Evolutionary conservation across 2,329 filamentous ascomycete genomes (phyloP).

Genomic region (Blastomyces percursus): DNA sequence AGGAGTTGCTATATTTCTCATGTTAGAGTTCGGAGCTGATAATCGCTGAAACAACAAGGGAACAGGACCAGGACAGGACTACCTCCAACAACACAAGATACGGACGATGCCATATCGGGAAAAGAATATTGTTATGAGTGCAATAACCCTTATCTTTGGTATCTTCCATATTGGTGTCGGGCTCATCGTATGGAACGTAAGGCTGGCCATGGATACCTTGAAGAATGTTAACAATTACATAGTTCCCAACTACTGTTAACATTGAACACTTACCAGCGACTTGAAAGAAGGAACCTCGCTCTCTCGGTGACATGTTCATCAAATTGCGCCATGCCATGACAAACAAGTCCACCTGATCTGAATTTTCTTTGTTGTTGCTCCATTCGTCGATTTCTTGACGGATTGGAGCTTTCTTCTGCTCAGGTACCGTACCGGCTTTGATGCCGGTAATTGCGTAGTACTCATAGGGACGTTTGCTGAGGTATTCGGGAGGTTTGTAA

Average conservation of each 20-base stretch:
- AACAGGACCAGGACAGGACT: slow-evolving; percentile 16
- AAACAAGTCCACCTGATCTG: slow-evolving; percentile 3
- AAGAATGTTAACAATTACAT: background rate
- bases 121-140: slow-evolving; percentile 62
- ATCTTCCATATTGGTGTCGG: slow-evolving; percentile 41
- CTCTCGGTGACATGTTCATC: slow-evolving; percentile 1
- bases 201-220: slow-evolving; percentile 71
- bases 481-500: slow-evolving; percentile 3
- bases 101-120: slow-evolving; percentile 73
- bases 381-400: slow-evolving; percentile 7
- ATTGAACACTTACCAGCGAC: slow-evolving; percentile 2
- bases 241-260: background rate
- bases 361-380: slow-evolving; percentile 3
- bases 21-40: background rate
- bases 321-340: slow-evolving; percentile 5
- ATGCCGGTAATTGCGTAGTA: slow-evolving; percentile 6
- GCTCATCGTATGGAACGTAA: slow-evolving; percentile 45
- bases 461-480: slow-evolving; percentile 3
- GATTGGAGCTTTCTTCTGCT: slow-evolving; percentile 5
- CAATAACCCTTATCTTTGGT: slow-evolving; percentile 45
- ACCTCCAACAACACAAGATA: slow-evolving; percentile 56
- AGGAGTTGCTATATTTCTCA: slow-evolving; percentile 26
- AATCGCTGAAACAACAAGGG: background rate
- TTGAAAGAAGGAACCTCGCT: slow-evolving; percentile 5
- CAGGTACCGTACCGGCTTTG: background rate